Evolutionary conservation across 164 flowering plant genomes (phyloP), one percentile per base, ranked within the genome.

Genomic region (Stephania cephalantha): DNA sequence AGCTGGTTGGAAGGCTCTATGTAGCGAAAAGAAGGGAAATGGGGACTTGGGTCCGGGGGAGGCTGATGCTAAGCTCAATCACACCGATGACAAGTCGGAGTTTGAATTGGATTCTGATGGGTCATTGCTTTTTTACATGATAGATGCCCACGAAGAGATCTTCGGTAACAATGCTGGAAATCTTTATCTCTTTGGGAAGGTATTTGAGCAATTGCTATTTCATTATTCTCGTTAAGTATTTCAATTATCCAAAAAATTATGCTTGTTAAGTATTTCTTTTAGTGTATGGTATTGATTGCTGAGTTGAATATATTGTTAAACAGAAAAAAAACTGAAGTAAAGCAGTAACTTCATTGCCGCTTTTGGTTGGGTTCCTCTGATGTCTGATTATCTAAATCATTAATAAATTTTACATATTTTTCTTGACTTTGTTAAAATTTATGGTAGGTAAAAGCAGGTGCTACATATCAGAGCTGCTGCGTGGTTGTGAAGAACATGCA

Each of bases 131-230:
- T 93, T 95, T 73, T 92, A 91, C 78, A 83, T 94, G 69, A 81
- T 95, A 74, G 99, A 93, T 85, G 97, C 98, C 3, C 81, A 94
- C 50, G 99, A 95, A 75, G 97, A 93, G 84, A 46, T 75, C 69
- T 86, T 81, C 81, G 98, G 94, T 73, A 85, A 86, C 67, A 96
- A 89, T 83, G 70, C 80, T 71, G 98, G 99, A 55, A 94, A 79
- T 22, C 42, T 96, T 7, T 94, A 92, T 87, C 92, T 96, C 11
- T 96, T 96, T 83, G 98, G 99, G 69, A 96, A 96, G 93, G 99
- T 96, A 87, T 72, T 73, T 48, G 46, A 13, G 17, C 52, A n/a
- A 9, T 20, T 30, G 48, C 46, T 18, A 18, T 31, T 58, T 13
- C 5, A 7, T 9, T 58, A 58, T 18, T 22, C 15, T 58, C 1